Base-by-base conservation (phyloP, 768 basidiomycete genomes). In the Calocera viscosa region DNA sequence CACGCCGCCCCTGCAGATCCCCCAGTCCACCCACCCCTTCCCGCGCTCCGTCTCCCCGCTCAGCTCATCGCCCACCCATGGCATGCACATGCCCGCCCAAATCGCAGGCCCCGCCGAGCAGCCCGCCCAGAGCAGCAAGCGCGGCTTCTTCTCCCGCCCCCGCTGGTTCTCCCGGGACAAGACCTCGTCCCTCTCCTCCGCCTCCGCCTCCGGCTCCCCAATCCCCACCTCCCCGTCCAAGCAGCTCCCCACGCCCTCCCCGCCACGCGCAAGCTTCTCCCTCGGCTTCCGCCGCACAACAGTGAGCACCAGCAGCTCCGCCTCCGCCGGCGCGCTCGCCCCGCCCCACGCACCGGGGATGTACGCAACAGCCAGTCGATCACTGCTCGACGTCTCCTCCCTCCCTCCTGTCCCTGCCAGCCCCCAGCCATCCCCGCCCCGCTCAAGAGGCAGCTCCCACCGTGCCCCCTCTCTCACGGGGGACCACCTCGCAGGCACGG, bases 91-190 rank as follows among this genome's bases (percentile, higher is more conserved):
- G 53, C 53, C 5, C 30, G 8, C 53, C 53, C 43, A 47, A 5
- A 5, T 7, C 8, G 43, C 19, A 3, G 43, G 8, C 35, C 35
- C 35, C 35, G 35, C 35, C 35, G 35, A 38, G n/a, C 35, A 38
- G 35, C 35, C 7, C 35, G 35, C 35, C 35, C 35, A 14, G 7
- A 38, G 35, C 35, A 38, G 35, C 35, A 38, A 60, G 22, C 53
- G 53, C 53, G 53, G 53, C 14, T 60, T 60, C 53, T 60, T 60
- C 53, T 28, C 53, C 24, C 53, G 53, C 30, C 53, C 53, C 8
- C 24, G 53, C 24, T 60, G 53, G 53, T 60, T 60, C 30, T 11
- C 11, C 30, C 53, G 53, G 2, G 24, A 26, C 53, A 26, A 60
- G 22, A 60, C 53, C 53, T 28, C 53, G 2, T 60, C 53, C 53